Percentiles rank a stretch among this genome's conserved stretches.
Conservation (phyloP, 1,139 yeast genomes). For the Meyerozyma elateridarum region DNA sequence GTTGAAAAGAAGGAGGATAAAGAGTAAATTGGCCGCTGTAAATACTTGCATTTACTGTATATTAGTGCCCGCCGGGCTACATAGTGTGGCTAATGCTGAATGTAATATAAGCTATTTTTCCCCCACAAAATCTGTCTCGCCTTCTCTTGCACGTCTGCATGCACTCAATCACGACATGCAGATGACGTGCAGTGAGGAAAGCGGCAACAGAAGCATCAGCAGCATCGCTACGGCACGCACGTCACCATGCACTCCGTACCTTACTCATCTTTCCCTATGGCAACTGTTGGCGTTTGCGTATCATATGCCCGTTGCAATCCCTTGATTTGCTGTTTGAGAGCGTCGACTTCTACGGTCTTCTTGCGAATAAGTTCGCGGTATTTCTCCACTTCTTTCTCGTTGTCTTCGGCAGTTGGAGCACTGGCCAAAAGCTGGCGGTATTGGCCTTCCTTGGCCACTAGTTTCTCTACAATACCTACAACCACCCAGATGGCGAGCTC, state of each 20-base stretch:
- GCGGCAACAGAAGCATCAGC: slow-evolving; percentile 1
- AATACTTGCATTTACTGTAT: slow-evolving; percentile 3
- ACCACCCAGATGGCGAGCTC: slow-evolving; percentile 56
- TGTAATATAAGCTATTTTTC: too few relatives aligned
- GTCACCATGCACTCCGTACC: slow-evolving; percentile 3
- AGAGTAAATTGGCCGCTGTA: slow-evolving; percentile 2
- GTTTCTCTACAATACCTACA: slow-evolving; percentile 49
- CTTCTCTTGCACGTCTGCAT: slow-evolving; percentile 5
- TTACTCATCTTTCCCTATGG: slow-evolving; percentile 11
- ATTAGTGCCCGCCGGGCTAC: slow-evolving; percentile 3
- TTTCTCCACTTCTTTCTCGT: slow-evolving; percentile 29
- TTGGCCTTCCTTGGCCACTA: slow-evolving; percentile 52
- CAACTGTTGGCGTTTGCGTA: slow-evolving; percentile 23
- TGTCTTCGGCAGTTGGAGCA: slow-evolving; percentile 11
- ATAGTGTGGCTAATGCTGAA: too few relatives aligned
- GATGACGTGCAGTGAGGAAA: neutral
- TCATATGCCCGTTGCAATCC: slow-evolving; percentile 54
- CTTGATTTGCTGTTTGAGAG: slow-evolving; percentile 49
- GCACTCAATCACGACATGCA: neutral
- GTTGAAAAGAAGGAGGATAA: slow-evolving; percentile 4
- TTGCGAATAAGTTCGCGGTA: slow-evolving; percentile 38
- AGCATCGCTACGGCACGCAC: neutral
- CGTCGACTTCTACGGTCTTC: slow-evolving; percentile 45
- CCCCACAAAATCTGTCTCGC: slow-evolving; percentile 4
- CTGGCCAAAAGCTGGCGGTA: slow-evolving; percentile 21